A percentile compares a stretch with the other conserved stretches of the same genome.
Evolutionary conservation across 352 stramenopile genomes (phyloP).

Genomic region (Phytopythium aichiense): DNA sequence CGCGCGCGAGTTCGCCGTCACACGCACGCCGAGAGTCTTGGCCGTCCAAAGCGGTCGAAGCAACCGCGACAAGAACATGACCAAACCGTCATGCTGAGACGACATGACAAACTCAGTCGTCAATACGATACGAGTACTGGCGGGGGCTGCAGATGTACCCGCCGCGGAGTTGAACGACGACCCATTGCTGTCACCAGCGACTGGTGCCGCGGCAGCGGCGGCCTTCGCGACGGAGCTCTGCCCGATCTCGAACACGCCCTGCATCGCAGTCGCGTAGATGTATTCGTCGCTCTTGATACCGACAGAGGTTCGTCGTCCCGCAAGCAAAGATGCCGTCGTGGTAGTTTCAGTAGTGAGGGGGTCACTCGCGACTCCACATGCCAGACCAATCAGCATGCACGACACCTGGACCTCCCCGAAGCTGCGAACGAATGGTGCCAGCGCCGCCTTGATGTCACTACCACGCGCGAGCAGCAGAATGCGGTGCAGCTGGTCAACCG

Average conservation of each 20-base stretch:
- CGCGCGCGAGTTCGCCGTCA: slow-evolving; percentile 19
- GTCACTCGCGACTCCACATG: slow-evolving; percentile 81
- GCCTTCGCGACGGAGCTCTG: slow-evolving; percentile 34
- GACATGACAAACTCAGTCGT: slow-evolving; percentile 86
- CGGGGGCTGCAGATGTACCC: slow-evolving; percentile 17
- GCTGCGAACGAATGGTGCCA: slow-evolving; percentile 74
- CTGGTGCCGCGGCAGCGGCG: background rate
- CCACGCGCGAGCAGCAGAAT: slow-evolving; percentile 64
- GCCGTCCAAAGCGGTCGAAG: slow-evolving; percentile 70
- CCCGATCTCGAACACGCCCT: slow-evolving; percentile 82
- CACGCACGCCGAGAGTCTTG: slow-evolving; percentile 50
- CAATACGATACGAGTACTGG: slow-evolving; percentile 75
- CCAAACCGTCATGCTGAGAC: slow-evolving; percentile 81
- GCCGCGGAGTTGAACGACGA: slow-evolving; percentile 12
- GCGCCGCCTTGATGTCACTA: slow-evolving; percentile 55
- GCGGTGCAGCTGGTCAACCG: slow-evolving; percentile 83
- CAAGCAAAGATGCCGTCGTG: slow-evolving; percentile 31
- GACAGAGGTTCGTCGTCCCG: background rate
- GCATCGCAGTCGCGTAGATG: slow-evolving; percentile 71
- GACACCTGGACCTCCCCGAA: slow-evolving; percentile 84
- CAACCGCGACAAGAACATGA: slow-evolving; percentile 78
- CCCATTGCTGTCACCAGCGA: background rate
- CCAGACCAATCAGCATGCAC: slow-evolving; percentile 87
- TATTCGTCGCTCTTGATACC: slow-evolving; percentile 75
- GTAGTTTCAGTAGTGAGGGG: slow-evolving; percentile 55